Evolutionary conservation across 2,329 filamentous ascomycete species (phyloP).

Genomic region (Alternaria alternata): DNA sequence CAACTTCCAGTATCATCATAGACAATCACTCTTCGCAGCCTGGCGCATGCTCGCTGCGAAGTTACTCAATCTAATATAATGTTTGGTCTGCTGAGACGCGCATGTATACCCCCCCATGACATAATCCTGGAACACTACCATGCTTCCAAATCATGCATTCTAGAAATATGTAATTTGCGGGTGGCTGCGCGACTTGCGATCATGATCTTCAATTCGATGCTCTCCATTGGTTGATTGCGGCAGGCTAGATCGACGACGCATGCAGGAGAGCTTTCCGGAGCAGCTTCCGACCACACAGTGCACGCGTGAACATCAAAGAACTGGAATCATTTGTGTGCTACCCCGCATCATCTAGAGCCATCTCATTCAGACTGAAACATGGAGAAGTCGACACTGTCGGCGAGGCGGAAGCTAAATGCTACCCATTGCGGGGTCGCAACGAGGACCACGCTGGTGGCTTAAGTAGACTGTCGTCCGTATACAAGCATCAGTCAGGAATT

Average conservation of each 20-base stretch:
- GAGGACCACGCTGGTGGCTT: neutral
- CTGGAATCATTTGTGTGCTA: slow-evolving; percentile 20
- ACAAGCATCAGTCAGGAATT: neutral
- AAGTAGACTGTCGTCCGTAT: neutral
- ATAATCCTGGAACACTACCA: neutral
- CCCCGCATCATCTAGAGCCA: slow-evolving; percentile 19
- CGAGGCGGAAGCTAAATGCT: slow-evolving; percentile 18
- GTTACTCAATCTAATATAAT: neutral
- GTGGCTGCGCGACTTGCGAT: neutral
- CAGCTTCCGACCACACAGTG: slow-evolving; percentile 10
- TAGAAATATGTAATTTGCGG: neutral
- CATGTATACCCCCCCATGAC: neutral
- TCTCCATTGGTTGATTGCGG: neutral
- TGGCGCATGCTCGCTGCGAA: neutral
- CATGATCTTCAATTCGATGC: neutral
- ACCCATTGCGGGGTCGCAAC: neutral
- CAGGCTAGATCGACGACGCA: slow-evolving; percentile 6
- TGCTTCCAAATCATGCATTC: neutral
- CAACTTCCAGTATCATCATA: neutral
- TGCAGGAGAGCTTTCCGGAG: slow-evolving; percentile 6
- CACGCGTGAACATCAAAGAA: slow-evolving; percentile 9
- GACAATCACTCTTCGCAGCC: neutral
- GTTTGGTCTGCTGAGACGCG: neutral
- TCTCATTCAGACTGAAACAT: neutral
- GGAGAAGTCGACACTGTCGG: slow-evolving; percentile 10